phyloP scores from a whole-genome alignment of 2,329 filamentous ascomycete species.

The Aureobasidium sp. region DNA sequence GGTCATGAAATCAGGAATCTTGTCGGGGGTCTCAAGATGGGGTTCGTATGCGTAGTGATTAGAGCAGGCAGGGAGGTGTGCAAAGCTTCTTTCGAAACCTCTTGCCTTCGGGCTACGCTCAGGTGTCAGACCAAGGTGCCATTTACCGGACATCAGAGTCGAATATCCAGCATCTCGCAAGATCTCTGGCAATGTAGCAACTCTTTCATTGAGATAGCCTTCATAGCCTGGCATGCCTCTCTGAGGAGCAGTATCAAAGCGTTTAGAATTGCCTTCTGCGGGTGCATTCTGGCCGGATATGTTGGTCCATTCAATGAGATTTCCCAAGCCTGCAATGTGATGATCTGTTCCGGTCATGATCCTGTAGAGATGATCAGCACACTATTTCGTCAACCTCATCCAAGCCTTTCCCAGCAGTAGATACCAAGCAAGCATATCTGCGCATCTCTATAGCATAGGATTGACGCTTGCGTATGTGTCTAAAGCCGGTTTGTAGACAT shows the following conservation, averaged over 20 bases:
- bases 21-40: constrained; percentile 30
- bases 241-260: constrained; percentile 47
- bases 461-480: background rate
- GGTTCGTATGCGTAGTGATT: constrained; percentile 53
- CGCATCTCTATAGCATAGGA: background rate
- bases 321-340: constrained; percentile 53
- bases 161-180: constrained; percentile 53
- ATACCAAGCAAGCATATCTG: background rate
- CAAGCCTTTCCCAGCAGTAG: background rate
- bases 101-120: constrained; percentile 50
- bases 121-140: constrained; percentile 55
- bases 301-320: constrained; percentile 53
- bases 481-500: background rate
- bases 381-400: background rate
- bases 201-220: constrained; percentile 55
- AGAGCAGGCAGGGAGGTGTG: constrained; percentile 54
- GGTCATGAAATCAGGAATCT: constrained; percentile 36
- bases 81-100: constrained; percentile 54
- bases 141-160: constrained; percentile 57
- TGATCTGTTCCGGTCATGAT: constrained; percentile 60
- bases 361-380: constrained; percentile 10
- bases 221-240: constrained; percentile 56
- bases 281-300: constrained; percentile 48
- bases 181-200: constrained; percentile 53
- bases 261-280: constrained; percentile 37